Conservation (phyloP, 106 monocot genomes). For the Dendrobium catenatum region DNA sequence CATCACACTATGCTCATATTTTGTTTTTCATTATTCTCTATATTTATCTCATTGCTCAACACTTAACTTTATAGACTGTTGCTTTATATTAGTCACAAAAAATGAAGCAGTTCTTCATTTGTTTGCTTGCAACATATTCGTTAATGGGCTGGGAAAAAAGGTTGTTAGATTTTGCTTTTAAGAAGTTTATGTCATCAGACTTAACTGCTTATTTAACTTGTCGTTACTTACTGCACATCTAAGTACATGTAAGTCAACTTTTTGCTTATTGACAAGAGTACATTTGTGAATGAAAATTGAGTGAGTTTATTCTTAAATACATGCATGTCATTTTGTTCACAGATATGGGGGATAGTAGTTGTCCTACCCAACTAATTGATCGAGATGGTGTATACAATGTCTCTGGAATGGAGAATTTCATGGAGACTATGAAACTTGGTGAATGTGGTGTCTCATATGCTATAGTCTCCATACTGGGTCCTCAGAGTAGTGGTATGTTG, state of each 20-base stretch:
- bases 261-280: not conserved
- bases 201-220: not conserved
- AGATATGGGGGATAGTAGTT: constrained; percentile 48
- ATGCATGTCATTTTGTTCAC: not conserved
- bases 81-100: not conserved
- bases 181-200: not conserved
- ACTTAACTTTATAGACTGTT: not conserved
- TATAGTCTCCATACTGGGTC: constrained; percentile 80
- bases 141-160: no score
- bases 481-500: constrained; percentile 75
- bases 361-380: constrained; percentile 55
- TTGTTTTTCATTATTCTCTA: not conserved
- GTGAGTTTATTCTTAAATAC: not conserved
- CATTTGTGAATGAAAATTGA: not conserved
- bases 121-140: not conserved
- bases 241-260: not conserved
- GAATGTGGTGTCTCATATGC: constrained; percentile 73
- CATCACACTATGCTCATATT: not conserved
- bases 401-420: constrained; percentile 36
- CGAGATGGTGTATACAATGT: constrained; percentile 59
- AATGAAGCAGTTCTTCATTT: not conserved
- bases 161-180: not conserved
- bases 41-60: not conserved
- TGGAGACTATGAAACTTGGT: constrained; percentile 37
- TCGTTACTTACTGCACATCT: not conserved